A percentile compares a stretch with the other conserved stretches of the same genome.
Evolutionary conservation across 2,329 filamentous ascomycete species (phyloP).

Genomic region (Cadophora gregata): DNA sequence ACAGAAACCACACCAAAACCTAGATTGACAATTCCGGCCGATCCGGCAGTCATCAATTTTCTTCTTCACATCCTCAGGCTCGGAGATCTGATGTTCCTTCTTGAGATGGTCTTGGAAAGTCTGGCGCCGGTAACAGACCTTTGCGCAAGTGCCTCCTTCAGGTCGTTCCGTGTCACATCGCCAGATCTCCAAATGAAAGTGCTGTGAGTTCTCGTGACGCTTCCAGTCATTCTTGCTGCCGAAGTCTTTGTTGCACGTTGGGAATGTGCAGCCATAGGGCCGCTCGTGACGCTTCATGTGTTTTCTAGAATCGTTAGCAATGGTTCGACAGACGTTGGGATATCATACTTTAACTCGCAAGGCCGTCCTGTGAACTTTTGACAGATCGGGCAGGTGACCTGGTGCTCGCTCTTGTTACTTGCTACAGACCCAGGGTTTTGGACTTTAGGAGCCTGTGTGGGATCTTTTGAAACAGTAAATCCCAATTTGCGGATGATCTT

Average conservation of each 20-base stretch:
- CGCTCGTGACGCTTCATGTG: conserved; percentile 81
- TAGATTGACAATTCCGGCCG: conserved; percentile 65
- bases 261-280: conserved; percentile 82
- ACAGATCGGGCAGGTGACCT: conserved; percentile 50
- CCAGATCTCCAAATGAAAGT: conserved; percentile 75
- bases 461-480: conserved; percentile 37
- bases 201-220: conserved; percentile 83
- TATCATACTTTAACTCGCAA: conserved; percentile 64
- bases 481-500: conserved; percentile 37
- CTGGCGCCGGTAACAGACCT: conserved; percentile 62
- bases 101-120: conserved; percentile 67
- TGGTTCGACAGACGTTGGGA: not conserved
- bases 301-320: conserved; percentile 61
- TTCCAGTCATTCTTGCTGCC: conserved; percentile 98
- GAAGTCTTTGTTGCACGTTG: conserved; percentile 72
- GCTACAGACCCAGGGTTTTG: conserved; percentile 38
- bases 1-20: conserved; percentile 93
- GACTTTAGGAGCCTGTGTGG: conserved; percentile 28
- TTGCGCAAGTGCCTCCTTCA: conserved; percentile 55
- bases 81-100: conserved; percentile 43
- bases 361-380: conserved; percentile 54
- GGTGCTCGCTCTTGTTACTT: conserved; percentile 40
- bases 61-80: conserved; percentile 43
- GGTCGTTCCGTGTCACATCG: conserved; percentile 60
- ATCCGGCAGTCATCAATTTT: conserved; percentile 62